Evolutionary conservation across 2,329 filamentous ascomycete species (phyloP).

Genomic region (Cephalotrichum gorgonifer): DNA sequence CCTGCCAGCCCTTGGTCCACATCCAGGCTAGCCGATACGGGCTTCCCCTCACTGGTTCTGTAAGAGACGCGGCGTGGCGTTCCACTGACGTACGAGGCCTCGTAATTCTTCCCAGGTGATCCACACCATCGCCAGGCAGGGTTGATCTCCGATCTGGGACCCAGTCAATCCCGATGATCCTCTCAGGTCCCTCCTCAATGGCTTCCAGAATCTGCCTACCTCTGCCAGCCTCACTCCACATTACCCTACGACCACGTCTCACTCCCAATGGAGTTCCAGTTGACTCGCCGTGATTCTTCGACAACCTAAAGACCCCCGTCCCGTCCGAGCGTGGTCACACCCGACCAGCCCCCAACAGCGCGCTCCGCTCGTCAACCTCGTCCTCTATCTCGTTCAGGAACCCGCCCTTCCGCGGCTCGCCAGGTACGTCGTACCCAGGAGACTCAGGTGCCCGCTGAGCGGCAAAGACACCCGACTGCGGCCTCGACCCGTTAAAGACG

Average conservation of each 20-base stretch:
- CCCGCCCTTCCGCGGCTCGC: slow-evolving; percentile 5
- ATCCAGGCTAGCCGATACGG: slow-evolving; percentile 24
- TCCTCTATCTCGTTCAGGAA: slow-evolving; percentile 11
- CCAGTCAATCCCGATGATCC: no score
- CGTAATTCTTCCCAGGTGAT: no score
- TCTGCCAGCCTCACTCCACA: neutral
- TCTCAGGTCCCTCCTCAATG: neutral
- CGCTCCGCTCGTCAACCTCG: slow-evolving; percentile 17
- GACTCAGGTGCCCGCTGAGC: no score
- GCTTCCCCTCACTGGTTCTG: slow-evolving; percentile 11
- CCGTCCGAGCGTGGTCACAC: slow-evolving; percentile 29
- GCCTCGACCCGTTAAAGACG: no score
- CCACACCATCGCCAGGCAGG: no score
- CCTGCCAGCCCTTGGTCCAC: slow-evolving; percentile 26
- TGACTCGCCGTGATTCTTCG: neutral
- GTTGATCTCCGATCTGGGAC: no score
- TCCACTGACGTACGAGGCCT: no score
- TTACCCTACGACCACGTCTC: neutral
- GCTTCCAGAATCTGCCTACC: neutral
- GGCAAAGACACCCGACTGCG: neutral
- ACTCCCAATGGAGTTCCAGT: no score
- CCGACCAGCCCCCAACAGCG: slow-evolving; percentile 14
- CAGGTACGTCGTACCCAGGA: neutral
- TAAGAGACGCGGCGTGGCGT: no score
- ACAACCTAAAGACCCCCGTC: slow-evolving; percentile 9